Evolutionary conservation across 495 filamentous ascomycete genomes (phyloP).

Genomic region (Aspergillus campestris): DNA sequence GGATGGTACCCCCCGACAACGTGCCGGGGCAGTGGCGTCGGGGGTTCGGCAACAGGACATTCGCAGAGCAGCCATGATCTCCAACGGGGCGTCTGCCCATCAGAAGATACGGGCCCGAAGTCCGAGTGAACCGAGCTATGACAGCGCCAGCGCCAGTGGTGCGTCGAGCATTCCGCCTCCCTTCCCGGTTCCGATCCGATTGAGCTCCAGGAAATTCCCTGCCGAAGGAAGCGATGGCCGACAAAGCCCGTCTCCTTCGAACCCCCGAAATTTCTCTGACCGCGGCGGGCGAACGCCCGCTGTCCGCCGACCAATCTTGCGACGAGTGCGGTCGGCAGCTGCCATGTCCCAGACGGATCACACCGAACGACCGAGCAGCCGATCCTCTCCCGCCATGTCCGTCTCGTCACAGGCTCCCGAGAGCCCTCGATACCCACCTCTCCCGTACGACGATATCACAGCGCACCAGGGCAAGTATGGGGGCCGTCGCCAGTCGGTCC

Average conservation of each 20-base stretch:
- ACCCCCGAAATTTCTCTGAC: constrained; percentile 35
- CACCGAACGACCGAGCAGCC: constrained; percentile 41
- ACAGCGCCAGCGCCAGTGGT: constrained; percentile 37
- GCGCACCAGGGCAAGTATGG: constrained; percentile 33
- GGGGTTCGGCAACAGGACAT: constrained; percentile 43
- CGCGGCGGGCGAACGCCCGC: constrained; percentile 24
- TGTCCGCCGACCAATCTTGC: constrained; percentile 43
- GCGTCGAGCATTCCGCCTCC: constrained; percentile 49
- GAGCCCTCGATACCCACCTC: constrained; percentile 63
- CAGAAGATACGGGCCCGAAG: constrained; percentile 56
- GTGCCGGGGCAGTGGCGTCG: constrained; percentile 14
- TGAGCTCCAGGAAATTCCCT: constrained; percentile 74
- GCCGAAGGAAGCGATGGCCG: constrained; percentile 67
- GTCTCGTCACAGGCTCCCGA: constrained; percentile 56
- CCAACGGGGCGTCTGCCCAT: constrained; percentile 67
- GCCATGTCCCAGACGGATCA: constrained; percentile 49
- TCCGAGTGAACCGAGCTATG: constrained; percentile 60
- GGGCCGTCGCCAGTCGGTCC: constrained; percentile 12
- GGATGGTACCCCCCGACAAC: constrained; percentile 12
- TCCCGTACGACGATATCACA: constrained; percentile 66
- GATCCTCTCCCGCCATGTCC: constrained; percentile 58
- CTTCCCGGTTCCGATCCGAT: constrained; percentile 83
- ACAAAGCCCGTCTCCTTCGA: constrained; percentile 64
- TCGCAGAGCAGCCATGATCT: constrained; percentile 61
- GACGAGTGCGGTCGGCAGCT: constrained; percentile 76